Evolutionary conservation across 176 grass and related monocot genomes (phyloP).

Genomic region (Carex myosuroides): DNA sequence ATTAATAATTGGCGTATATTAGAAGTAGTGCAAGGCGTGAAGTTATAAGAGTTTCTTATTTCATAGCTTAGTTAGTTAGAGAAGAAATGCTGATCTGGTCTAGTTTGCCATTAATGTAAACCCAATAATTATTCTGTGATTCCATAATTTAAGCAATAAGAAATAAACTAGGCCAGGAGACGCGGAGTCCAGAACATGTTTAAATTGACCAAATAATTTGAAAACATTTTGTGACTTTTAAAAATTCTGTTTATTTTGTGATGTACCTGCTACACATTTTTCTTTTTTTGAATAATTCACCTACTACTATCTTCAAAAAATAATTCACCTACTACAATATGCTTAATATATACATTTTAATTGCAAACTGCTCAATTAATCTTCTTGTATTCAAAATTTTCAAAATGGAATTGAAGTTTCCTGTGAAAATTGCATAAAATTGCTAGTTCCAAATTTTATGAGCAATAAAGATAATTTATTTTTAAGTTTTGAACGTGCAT

Average conservation of each 20-base stretch:
- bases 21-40: constrained; percentile 24
- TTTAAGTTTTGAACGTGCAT: not conserved
- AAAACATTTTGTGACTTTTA: not conserved
- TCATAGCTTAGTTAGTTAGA: not conserved
- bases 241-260: not conserved
- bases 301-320: too few relatives aligned
- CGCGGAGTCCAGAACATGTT: not conserved
- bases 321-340: too few relatives aligned
- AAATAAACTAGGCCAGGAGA: not conserved
- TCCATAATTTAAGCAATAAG: not conserved
- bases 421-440: too few relatives aligned
- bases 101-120: not conserved
- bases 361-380: too few relatives aligned
- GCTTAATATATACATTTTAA: too few relatives aligned
- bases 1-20: constrained; percentile 24
- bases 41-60: constrained; percentile 1
- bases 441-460: too few relatives aligned
- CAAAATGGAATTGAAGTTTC: too few relatives aligned
- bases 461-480: not conserved
- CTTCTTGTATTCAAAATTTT: too few relatives aligned
- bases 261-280: not conserved
- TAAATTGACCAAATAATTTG: too few relatives aligned
- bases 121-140: not conserved
- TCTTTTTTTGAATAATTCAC: not conserved
- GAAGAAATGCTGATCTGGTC: constrained; percentile 16